Evolutionary conservation across 768 basidiomycete genomes (phyloP).

Genomic region (Sarcomyxa edulis): DNA sequence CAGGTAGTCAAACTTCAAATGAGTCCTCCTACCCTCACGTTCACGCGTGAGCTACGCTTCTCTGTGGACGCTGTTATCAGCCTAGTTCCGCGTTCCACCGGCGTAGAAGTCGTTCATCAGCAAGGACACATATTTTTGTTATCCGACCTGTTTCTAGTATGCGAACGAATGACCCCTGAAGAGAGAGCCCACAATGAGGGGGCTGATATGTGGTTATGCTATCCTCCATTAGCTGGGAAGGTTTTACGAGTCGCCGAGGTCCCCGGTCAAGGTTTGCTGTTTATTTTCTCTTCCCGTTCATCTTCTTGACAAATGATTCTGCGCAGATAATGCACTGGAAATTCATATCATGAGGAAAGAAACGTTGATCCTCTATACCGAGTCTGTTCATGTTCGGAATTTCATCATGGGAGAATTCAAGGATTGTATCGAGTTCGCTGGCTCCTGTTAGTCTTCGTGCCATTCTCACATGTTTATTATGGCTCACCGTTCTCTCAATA

Average conservation of each 20-base stretch:
- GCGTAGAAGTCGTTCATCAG: conserved; percentile 66
- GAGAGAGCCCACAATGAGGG: conserved; percentile 54
- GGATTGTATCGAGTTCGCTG: conserved; percentile 83
- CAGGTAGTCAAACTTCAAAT: conserved; percentile 92
- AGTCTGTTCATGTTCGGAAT: conserved; percentile 55
- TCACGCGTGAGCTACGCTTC: conserved; percentile 69
- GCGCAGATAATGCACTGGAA: conserved; percentile 63
- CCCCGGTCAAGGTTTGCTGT: conserved; percentile 49
- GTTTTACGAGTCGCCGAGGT: conserved; percentile 71
- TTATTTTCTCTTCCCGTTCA: conserved; percentile 1
- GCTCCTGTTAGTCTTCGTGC: conserved; percentile 49
- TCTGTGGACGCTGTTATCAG: conserved; percentile 69
- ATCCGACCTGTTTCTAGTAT: conserved; percentile 89
- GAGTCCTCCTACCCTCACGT: conserved; percentile 71
- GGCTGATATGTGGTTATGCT: conserved; percentile 87
- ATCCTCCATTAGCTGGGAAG: conserved; percentile 94
- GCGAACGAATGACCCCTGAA: conserved; percentile 73
- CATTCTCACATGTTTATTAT: conserved; percentile 3
- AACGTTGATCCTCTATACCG: conserved; percentile 59
- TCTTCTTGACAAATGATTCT: conserved; percentile 4
- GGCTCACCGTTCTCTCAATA: conserved; percentile 42
- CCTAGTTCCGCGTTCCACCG: conserved; percentile 73
- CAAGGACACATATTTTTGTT: conserved; percentile 84
- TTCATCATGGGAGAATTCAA: conserved; percentile 63
- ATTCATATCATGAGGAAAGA: conserved; percentile 89